phyloP scores from a whole-genome alignment of 2,329 filamentous ascomycete species.

The Aspergillus candidus region DNA sequence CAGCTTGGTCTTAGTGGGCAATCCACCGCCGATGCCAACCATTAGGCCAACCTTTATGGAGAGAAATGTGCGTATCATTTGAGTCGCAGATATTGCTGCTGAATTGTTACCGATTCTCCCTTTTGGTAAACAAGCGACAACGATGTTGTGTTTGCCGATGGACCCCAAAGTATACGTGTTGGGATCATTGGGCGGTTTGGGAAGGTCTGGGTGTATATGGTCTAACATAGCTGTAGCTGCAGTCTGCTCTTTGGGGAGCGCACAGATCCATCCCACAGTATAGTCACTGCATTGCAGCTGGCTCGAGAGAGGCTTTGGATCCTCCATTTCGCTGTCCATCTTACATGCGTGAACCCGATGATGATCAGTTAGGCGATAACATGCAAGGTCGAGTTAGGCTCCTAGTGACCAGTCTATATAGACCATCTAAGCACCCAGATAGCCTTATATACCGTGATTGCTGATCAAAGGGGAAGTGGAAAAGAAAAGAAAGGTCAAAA shows the following conservation, averaged over 20 bases:
- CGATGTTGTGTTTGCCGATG: conserved; percentile 18
- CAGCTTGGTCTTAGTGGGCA: conserved; percentile 15
- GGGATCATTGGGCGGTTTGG: conserved; percentile 7
- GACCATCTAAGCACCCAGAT: no score
- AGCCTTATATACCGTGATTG: no score
- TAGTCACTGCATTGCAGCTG: conserved; percentile 5
- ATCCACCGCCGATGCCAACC: conserved; percentile 17
- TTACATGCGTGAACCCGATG: no score
- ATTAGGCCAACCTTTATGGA: conserved; percentile 14
- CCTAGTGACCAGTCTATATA: no score
- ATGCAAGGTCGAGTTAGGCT: no score
- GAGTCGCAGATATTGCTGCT: conserved; percentile 11
- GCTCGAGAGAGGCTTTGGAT: no score
- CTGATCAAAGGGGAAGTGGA: no score
- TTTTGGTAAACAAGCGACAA: conserved; percentile 14
- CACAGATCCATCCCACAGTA: conserved; percentile 17
- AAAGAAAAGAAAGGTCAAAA: no score
- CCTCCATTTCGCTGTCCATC: no score
- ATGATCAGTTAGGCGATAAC: no score
- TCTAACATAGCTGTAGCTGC: conserved; percentile 19
- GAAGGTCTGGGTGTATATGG: conserved; percentile 7
- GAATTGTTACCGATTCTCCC: conserved; percentile 8
- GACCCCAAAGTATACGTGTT: conserved; percentile 16
- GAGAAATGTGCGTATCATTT: conserved; percentile 15
- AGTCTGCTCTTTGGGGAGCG: conserved; percentile 16